Evolutionary conservation across 768 basidiomycete species (phyloP).

Genomic region (Xerocomus potaroensis): DNA sequence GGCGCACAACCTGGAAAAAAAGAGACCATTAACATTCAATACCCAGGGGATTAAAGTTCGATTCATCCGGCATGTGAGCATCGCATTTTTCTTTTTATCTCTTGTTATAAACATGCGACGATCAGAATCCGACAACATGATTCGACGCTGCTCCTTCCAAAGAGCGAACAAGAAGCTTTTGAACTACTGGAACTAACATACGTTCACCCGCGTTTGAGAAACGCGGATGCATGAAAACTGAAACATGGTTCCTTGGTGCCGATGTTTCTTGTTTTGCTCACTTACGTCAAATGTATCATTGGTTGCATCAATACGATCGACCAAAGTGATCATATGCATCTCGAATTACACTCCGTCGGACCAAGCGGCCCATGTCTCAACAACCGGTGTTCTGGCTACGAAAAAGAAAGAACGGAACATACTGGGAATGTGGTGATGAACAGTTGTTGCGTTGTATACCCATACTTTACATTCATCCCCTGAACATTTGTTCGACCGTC

Average conservation of each 20-base stretch:
- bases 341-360: neutral
- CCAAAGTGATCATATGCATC: neutral
- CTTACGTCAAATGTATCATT: no score
- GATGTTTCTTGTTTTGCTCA: neutral
- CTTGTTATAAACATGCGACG: neutral
- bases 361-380: neutral
- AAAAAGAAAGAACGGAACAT: neutral
- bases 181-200: conserved; percentile 64
- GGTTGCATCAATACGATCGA: neutral
- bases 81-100: neutral
- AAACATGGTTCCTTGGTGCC: conserved; percentile 7
- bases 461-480: no score
- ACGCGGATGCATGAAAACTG: conserved; percentile 46
- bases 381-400: neutral
- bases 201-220: conserved; percentile 67
- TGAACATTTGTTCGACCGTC: neutral
- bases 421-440: no score
- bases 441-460: no score
- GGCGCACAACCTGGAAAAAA: neutral
- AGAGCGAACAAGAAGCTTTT: conserved; percentile 70
- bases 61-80: conserved; percentile 73
- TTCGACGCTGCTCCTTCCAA: conserved; percentile 54
- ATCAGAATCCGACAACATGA: conserved; percentile 55
- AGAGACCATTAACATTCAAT: conserved; percentile 3
- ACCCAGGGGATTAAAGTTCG: conserved; percentile 73